phyloP scores from a whole-genome alignment of 202 grass and related monocot species.

The Tripidium arundinaceum region DNA sequence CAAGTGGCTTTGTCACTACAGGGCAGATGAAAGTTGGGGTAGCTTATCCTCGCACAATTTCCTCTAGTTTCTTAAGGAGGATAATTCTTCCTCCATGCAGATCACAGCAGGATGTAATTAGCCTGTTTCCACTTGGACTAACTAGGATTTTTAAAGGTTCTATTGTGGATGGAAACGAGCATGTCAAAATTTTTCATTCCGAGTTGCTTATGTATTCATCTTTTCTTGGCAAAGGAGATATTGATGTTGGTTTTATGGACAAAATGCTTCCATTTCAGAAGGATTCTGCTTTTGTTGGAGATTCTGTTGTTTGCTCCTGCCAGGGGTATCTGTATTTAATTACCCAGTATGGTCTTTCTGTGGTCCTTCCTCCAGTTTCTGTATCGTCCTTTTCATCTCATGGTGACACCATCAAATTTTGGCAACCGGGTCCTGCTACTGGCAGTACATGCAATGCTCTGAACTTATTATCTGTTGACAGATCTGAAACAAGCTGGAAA shows the following conservation, averaged over 20 bases:
- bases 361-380: conserved; percentile 76
- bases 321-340: conserved; percentile 90
- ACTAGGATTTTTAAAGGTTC: conserved; percentile 54
- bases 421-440: conserved; percentile 43
- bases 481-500: conserved; percentile 55
- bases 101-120: conserved; percentile 58
- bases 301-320: conserved; percentile 71
- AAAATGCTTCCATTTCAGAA: conserved; percentile 40
- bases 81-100: conserved; percentile 71
- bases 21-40: conserved; percentile 35
- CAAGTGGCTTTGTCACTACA: conserved; percentile 56
- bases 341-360: conserved; percentile 62
- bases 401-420: conserved; percentile 42
- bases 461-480: conserved; percentile 41
- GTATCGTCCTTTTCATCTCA: conserved; percentile 47
- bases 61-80: conserved; percentile 46
- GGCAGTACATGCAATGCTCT: conserved; percentile 34
- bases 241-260: conserved; percentile 18
- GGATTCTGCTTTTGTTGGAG: conserved; percentile 46
- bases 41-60: conserved; percentile 22
- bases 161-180: conserved; percentile 34
- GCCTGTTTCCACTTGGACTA: conserved; percentile 83
- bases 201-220: conserved; percentile 41
- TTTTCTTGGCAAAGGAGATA: conserved; percentile 44
- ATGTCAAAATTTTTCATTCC: conserved; percentile 60